Evolutionary conservation across 345 rosid species (phyloP).

Genomic region (Conringia planisiliqua): DNA sequence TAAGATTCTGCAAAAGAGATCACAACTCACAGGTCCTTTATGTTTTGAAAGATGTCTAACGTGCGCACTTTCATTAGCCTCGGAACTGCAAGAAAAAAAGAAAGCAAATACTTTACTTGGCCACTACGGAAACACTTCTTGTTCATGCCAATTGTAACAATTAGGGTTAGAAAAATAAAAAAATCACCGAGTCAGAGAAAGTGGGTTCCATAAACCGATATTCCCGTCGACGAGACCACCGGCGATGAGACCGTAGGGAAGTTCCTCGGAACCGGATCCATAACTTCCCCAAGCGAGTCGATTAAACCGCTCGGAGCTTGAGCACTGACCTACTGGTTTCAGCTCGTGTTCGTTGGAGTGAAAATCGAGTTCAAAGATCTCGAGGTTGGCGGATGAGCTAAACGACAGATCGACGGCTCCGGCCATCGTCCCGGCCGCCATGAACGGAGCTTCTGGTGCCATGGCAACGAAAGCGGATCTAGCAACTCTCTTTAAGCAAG

Average conservation of each 20-base stretch:
- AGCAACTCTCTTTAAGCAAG: constrained; percentile 69
- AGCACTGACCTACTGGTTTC: background rate
- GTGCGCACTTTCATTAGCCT: background rate
- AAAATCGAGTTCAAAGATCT: constrained; percentile 82
- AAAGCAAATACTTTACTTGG: background rate
- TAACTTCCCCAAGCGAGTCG: background rate
- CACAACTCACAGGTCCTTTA: background rate
- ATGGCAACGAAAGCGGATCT: constrained; percentile 90
- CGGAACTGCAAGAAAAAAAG: background rate
- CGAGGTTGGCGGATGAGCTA: constrained; percentile 78
- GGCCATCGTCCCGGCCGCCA: constrained; percentile 81
- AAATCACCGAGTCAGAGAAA: background rate
- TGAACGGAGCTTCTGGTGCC: constrained; percentile 36
- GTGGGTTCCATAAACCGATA: background rate
- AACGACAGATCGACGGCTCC: constrained; percentile 90
- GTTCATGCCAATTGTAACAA: background rate
- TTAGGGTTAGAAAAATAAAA: background rate
- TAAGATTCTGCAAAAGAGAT: background rate
- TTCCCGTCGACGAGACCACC: background rate
- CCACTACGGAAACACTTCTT: background rate
- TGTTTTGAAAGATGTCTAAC: background rate
- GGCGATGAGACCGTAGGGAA: background rate
- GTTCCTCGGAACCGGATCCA: background rate
- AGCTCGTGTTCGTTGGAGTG: constrained; percentile 68
- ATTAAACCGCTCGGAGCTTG: background rate